Evolutionary conservation across 2,329 filamentous ascomycete species (phyloP), one percentile per base, ranked within the genome.

Genomic region (Pseudodiploospora longispora): DNA sequence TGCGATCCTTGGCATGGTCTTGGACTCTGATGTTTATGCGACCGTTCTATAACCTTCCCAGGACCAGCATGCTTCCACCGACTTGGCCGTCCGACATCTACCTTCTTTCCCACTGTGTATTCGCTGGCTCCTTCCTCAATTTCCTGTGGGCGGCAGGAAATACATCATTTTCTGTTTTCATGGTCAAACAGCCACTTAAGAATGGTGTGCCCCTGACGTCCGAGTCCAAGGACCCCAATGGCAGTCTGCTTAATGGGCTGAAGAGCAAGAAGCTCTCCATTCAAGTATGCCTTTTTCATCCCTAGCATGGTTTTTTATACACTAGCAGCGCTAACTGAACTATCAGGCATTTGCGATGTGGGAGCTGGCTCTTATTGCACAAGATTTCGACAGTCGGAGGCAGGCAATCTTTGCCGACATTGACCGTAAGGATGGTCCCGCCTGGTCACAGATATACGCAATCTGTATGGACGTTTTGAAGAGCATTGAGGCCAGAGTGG

Each of bases 191-290:
- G 54, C 91, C 91, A 1, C 61, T 95, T 43, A 95, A 95, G 69
- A 86, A 86, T 52, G 83, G 77, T n/a, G 78, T 83, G 55, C 89
- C 90, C 4, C 75, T 97, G 44, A 95, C 88, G 1, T 76, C 78
- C 12, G 86, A 91, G 52, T 87, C 88, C 10, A 93, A 87, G 58
- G 90, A 96, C 62, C 87, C 91, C 1, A 97, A 95, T 57, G 89
- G 88, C 32, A 95, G 87, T 59, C 71, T 97, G 29, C 63, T 97
- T 40, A 88, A 82, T 45, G 91, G 91, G 0, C 64, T 97, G 38
- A 90, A 83, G 60, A 83, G 83, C 51, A 93, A 89, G 66, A 93
- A 91, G 62, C 73, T 87, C 6, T 72, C 86, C 7, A 80, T 87
- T 48, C 82, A 79, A 65, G 83, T 85, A 66, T 55, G 71, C 60